Conservation (phyloP, 1,284 basidiomycete species). For the Leccinum angustisporum region DNA sequence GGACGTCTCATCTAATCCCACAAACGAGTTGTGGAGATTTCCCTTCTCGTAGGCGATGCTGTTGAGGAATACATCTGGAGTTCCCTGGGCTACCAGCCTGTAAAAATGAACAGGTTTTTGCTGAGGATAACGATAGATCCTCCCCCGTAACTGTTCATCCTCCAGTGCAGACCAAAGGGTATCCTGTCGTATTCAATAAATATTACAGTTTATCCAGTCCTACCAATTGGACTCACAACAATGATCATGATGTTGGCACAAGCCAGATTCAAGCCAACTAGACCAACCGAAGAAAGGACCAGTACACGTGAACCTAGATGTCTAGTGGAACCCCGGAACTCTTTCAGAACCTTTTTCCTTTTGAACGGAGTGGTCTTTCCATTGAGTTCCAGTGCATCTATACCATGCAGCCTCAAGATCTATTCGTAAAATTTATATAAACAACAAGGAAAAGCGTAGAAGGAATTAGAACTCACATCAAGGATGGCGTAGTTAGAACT, state of each 20-base stretch:
- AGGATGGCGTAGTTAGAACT: neutral
- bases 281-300: neutral
- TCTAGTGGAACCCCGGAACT: neutral
- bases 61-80: neutral
- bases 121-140: slow-evolving; percentile 6
- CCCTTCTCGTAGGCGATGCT: neutral
- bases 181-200: slow-evolving; percentile 3
- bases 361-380: neutral
- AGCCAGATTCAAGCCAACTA: neutral
- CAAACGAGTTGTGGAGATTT: neutral
- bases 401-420: neutral
- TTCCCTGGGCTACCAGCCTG: neutral
- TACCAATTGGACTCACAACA: neutral
- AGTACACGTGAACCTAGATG: neutral
- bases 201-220: neutral
- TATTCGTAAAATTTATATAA: neutral
- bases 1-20: neutral
- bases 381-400: neutral
- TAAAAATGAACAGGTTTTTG: slow-evolving; percentile 14
- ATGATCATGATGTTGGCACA: neutral
- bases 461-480: neutral
- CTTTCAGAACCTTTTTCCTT: neutral
- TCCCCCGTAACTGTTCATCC: slow-evolving; percentile 6
- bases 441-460: neutral
- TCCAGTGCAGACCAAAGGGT: slow-evolving; percentile 15